Base-by-base conservation (phyloP, 1,284 basidiomycete species). In the Fomitopsis pinicola region DNA sequence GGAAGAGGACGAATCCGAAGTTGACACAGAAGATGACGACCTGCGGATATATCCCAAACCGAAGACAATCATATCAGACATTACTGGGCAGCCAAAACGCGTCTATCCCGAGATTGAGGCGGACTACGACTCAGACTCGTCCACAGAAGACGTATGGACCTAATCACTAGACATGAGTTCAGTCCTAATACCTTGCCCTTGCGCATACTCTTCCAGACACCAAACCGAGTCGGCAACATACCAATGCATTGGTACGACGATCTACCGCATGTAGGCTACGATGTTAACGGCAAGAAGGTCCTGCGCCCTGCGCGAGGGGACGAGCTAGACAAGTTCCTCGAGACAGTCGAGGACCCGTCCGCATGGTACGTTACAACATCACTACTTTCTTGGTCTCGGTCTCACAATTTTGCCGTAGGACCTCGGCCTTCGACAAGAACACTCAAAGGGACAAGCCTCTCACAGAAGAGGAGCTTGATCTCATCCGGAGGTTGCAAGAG, bases 161-260 rank as follows among this genome's bases (percentile, higher is more conserved):
- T 38, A 58, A 54, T 55, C 50, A n/a, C 59, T 35, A 30, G 57
- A 28, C 59, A 48, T 66, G 55, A 55, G 14, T 19, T 28, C n/a
- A 36, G 50, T 36, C 12, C 52, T 26, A 42, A 38, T 55, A 45
- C 46, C 8, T 45, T 1, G 35, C 30, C 8, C 17, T 59, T 62
- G 50, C 42, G 40, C 48, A 48, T 12, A 5, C 17, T 45, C 9
- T 5, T n/a, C 1, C 63, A 97, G 94, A 85, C 88, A 64, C 92
- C 93, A 40, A 99, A 98, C 75, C 91, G 96, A 61, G 88, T 98
- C 68, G 97, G 97, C 62, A 87, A 97, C 77, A 83, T 99, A 60
- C 97, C 97, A 52, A 89, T 94, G 80, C 95, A 98, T 73, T 99
- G 97, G 95, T 99, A 99, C 77, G 97, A 99, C 75, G 97, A 99